Base-by-base conservation (phyloP, 306 rosid genomes). In the Neltuma alba region DNA sequence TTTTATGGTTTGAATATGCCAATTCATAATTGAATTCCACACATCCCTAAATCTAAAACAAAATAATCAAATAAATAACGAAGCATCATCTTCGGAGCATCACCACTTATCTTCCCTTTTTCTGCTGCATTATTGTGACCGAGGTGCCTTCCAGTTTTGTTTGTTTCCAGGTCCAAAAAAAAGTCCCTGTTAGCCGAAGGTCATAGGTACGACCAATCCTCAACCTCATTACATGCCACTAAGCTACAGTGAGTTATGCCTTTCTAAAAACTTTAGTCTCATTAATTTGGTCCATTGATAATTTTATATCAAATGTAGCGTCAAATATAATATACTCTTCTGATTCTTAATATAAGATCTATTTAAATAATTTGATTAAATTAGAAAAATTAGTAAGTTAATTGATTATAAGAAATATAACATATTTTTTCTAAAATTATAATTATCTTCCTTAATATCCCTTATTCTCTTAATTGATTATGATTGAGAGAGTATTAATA, bases 1-100 rank as follows among this genome's bases (percentile, higher is more conserved):
- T 72, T 72, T 23, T 54, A n/a, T 23, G 33, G 25, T 57, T 8
- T 74, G 78, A 60, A 57, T 41, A 40, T 74, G 78, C 55, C 78
- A 27, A 11, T 25, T 12, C 2, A 58, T 63, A 31, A 63, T 33
- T 9, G 25, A 18, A 31, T 33, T 31, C 64, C 54, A 47, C 12
- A 41, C 57, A 27, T 37, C 33, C 37, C 3, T 2, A 57, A 21
- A 23, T 4, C 9, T 0, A 54, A 23, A 54, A 21, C 16, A 57
- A 58, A 58, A 25, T 12, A 23, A 25, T 7, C 0, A 57, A 9
- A 58, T 27, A 5, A 60, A 60, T 25, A 57, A 74, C 1, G 5
- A 58, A 15, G 2, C 54, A 5, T 54, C 47, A 20, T 55, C 54
- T 73, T 36, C 21, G n/a, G 3, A 20, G 63, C 18, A 57, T 11